Evolutionary conservation across 2,329 filamentous ascomycete species (phyloP).

Genomic region (Phialemonium atrogriseum): DNA sequence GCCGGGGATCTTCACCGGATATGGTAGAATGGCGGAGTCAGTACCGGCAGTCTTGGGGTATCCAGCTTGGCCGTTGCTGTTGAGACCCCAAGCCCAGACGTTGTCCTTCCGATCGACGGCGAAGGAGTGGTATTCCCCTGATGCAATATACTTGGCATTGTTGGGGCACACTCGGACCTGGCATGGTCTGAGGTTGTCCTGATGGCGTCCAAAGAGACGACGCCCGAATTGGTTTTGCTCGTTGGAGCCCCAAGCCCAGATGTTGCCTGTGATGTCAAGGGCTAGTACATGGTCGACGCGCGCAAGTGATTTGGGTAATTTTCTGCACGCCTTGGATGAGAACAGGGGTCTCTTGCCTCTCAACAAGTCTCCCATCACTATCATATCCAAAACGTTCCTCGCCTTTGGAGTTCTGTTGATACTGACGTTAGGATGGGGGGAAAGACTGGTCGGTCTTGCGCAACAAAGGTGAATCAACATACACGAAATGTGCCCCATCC

Average conservation of each 20-base stretch:
- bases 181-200: no score
- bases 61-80: conserved; percentile 57
- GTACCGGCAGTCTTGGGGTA: conserved; percentile 42
- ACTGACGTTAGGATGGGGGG: conserved; percentile 1
- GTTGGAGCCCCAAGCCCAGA: conserved; percentile 56
- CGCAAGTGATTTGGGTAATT: conserved; percentile 42
- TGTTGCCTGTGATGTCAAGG: conserved; percentile 46
- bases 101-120: conserved; percentile 51
- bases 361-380: conserved; percentile 11
- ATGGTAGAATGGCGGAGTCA: conserved; percentile 48
- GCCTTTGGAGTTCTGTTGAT: conserved; percentile 12
- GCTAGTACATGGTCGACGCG: conserved; percentile 52
- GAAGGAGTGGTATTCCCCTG: conserved; percentile 56
- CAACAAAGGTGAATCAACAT: conserved; percentile 26
- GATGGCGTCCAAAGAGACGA: conserved; percentile 10
- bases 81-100: conserved; percentile 58
- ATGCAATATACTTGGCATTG: conserved; percentile 37
- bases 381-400: conserved; percentile 10
- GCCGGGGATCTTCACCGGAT: conserved; percentile 43
- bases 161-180: conserved; percentile 4
- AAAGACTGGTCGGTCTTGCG: neutral
- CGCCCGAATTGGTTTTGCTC: conserved; percentile 58
- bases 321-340: conserved; percentile 46
- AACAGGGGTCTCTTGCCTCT: conserved; percentile 22
- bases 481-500: conserved; percentile 60